phyloP scores from a whole-genome alignment of 129 eudicot species.

The Heracleum sosnowskyi region DNA sequence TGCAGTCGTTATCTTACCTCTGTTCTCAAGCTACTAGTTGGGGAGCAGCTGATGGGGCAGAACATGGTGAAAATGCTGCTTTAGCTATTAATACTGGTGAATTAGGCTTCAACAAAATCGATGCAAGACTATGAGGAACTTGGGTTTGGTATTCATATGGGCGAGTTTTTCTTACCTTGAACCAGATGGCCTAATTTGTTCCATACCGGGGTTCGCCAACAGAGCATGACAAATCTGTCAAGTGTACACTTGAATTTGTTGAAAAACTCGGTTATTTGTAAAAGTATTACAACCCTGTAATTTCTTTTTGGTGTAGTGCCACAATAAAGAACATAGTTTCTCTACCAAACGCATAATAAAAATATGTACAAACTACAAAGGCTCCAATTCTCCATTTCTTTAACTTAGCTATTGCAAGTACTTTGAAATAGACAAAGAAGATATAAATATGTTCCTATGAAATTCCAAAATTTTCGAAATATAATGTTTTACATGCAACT shows the following conservation, averaged over 20 bases:
- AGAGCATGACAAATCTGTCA: neutral
- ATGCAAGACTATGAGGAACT: constrained; percentile 37
- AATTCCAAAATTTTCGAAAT: too few species aligned
- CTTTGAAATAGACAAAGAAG: neutral
- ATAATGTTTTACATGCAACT: too few species aligned
- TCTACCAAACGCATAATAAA: neutral
- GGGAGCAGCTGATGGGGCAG: constrained; percentile 14
- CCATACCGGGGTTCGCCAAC: neutral
- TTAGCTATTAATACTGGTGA: constrained; percentile 25
- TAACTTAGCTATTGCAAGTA: neutral
- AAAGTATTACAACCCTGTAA: neutral
- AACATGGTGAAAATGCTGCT: constrained; percentile 20
- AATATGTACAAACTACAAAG: neutral
- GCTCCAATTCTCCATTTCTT: neutral
- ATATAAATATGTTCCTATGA: neutral
- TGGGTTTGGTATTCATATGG: neutral
- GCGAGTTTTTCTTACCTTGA: neutral
- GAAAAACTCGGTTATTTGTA: neutral
- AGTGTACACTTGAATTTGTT: neutral
- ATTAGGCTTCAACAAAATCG: constrained; percentile 34
- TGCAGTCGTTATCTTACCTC: constrained; percentile 85
- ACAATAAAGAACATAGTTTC: neutral
- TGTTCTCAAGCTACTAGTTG: constrained; percentile 46
- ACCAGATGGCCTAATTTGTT: neutral
- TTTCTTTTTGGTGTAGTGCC: neutral